Base-by-base conservation (phyloP, 306 rosid genomes). In the Trifolium repens region DNA sequence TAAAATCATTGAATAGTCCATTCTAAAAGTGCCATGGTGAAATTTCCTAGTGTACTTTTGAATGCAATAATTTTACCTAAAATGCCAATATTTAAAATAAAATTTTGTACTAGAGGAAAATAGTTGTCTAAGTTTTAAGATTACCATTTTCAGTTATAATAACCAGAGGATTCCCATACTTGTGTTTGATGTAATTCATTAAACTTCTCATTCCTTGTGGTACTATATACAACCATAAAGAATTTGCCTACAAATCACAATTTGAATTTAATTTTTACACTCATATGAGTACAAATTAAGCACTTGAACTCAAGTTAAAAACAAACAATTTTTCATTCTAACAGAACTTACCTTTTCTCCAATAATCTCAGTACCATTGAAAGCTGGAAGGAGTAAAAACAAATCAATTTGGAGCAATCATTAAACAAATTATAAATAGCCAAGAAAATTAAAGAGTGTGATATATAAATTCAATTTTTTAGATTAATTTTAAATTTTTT, bases 111-210 rank as follows among this genome's bases (percentile, higher is more conserved):
- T 27, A 54, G 22, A 0, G 19, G 5, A 5, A 63, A 63, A 43
- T 62, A 16, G 10, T 43, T 65, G 4, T 30, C 0, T 1, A 30
- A 19, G 11, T 59, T 60, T 40, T 13, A 16, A 24, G 26, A 49
- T 87, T 88, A 93, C 98, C 98, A 73, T 93, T 93, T 80, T 93
- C 98, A 2, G 98, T 93, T 84, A 93, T 82, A 7, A 91, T 43
- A 57, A 91, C 80, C 0, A 65, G 76, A 67, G 96, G 96, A 67
- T 89, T 93, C 50, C 82, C 88, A 46, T 93, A 91, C 79, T 85
- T 88, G 0, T 86, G 69, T 82, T 86, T 93, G 63, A 91, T 84
- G 79, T 91, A 87, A 78, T 85, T 91, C 98, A 88, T 84, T 58
- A 81, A 58, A 63, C 78, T 87, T 76, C 90, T 83, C 88, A 93